Evolutionary conservation across 192 early-diverging fungal species (phyloP).

Genomic region (Thamnidium elegans): DNA sequence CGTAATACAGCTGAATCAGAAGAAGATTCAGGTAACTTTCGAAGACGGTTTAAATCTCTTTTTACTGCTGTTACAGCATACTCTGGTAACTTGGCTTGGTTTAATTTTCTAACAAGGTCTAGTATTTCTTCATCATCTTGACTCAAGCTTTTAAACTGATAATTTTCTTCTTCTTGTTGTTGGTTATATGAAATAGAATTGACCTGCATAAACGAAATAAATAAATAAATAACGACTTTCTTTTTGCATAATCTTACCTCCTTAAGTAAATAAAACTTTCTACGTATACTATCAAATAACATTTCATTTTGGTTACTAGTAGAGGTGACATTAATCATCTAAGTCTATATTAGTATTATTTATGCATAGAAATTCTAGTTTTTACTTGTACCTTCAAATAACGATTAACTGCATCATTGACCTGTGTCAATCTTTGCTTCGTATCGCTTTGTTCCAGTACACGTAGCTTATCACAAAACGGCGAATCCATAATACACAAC

Average conservation of each 20-base stretch:
- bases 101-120: slow-evolving; percentile 54
- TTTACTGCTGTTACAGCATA: slow-evolving; percentile 53
- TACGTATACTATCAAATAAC: slow-evolving; percentile 66
- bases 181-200: neutral
- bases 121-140: slow-evolving; percentile 58
- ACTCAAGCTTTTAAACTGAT: neutral
- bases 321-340: slow-evolving; percentile 70
- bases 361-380: no score
- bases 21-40: slow-evolving; percentile 62
- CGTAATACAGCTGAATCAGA: slow-evolving; percentile 76
- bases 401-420: neutral
- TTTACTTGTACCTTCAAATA: slow-evolving; percentile 1
- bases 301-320: slow-evolving; percentile 65
- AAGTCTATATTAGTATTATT: slow-evolving; percentile 46
- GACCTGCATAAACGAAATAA: neutral
- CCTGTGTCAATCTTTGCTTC: slow-evolving; percentile 43
- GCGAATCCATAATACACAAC: slow-evolving; percentile 63
- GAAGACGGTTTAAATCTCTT: slow-evolving; percentile 63
- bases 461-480: slow-evolving; percentile 64
- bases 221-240: neutral
- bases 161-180: slow-evolving; percentile 1
- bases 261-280: slow-evolving; percentile 72
- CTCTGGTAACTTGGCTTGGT: slow-evolving; percentile 53
- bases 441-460: slow-evolving; percentile 54
- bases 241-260: slow-evolving; percentile 45